Conservation (phyloP, 768 basidiomycete genomes). For the Tricholoma hemisulphureum region DNA sequence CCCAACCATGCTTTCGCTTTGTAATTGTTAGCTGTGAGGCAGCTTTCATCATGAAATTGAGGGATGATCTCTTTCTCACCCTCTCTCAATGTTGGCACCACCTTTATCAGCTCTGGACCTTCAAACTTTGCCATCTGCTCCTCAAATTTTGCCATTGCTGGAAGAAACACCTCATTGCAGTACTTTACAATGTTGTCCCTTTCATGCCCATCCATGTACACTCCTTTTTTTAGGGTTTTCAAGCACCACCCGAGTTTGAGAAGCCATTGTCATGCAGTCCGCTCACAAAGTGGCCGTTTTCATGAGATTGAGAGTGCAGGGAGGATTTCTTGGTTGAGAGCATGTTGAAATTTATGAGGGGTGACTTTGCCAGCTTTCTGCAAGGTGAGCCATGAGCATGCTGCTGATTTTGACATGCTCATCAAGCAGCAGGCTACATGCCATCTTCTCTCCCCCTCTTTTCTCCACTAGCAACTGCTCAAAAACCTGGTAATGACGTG, state of each 20-base stretch:
- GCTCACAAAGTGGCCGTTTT: slow-evolving; percentile 17
- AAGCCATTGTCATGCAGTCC: too few relatives aligned
- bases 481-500: slow-evolving; percentile 37
- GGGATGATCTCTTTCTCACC: neutral
- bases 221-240: too few relatives aligned
- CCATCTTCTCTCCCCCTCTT: slow-evolving; percentile 20
- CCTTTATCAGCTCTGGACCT: neutral
- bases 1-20: too few relatives aligned
- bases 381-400: slow-evolving; percentile 20
- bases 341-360: too few relatives aligned
- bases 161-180: too few relatives aligned
- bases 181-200: too few relatives aligned
- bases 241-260: too few relatives aligned
- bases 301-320: slow-evolving; percentile 28
- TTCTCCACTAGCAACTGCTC: slow-evolving; percentile 30
- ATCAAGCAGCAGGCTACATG: slow-evolving; percentile 20
- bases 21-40: too few relatives aligned
- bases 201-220: too few relatives aligned
- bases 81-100: neutral
- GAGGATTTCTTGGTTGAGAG: slow-evolving; percentile 29
- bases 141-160: too few relatives aligned
- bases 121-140: neutral
- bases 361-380: slow-evolving; percentile 30
- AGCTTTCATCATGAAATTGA: neutral
- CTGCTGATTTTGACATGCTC: slow-evolving; percentile 12